Conservation (phyloP, 495 filamentous ascomycete genomes). For the Aspergillus mulundensis region DNA sequence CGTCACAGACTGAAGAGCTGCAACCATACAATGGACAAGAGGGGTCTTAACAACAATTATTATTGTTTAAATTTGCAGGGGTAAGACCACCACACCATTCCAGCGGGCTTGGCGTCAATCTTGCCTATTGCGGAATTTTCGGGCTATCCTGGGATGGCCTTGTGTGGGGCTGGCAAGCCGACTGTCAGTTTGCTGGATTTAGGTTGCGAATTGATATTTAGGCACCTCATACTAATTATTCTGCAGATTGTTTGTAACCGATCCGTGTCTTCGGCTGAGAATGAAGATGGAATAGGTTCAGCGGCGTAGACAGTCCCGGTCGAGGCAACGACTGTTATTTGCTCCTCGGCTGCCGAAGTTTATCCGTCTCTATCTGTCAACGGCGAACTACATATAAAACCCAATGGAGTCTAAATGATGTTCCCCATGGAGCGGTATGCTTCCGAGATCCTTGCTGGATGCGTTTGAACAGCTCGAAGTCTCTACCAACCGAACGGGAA, state of each 20-base stretch:
- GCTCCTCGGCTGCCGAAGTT: no score
- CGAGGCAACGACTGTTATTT: no score
- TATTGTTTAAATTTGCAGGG: background rate
- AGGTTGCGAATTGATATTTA: slow-evolving; percentile 2
- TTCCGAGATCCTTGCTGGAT: no score
- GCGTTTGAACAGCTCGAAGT: no score
- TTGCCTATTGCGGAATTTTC: background rate
- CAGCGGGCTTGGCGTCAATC: slow-evolving; percentile 1
- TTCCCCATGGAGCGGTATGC: no score
- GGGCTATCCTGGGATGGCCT: background rate
- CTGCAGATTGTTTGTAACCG: background rate
- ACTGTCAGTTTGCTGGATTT: background rate
- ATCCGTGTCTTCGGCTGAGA: no score
- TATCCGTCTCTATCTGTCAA: no score
- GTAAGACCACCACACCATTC: background rate
- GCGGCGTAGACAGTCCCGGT: no score
- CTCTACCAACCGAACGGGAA: no score
- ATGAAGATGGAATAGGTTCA: no score
- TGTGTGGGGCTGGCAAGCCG: background rate
- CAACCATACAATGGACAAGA: background rate
- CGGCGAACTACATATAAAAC: no score
- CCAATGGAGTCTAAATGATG: no score
- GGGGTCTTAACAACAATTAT: background rate
- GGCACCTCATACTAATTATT: background rate
- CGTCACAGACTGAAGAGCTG: background rate